Base-by-base conservation (phyloP, 257 asterid species). In the Ehretia macrophylla region DNA sequence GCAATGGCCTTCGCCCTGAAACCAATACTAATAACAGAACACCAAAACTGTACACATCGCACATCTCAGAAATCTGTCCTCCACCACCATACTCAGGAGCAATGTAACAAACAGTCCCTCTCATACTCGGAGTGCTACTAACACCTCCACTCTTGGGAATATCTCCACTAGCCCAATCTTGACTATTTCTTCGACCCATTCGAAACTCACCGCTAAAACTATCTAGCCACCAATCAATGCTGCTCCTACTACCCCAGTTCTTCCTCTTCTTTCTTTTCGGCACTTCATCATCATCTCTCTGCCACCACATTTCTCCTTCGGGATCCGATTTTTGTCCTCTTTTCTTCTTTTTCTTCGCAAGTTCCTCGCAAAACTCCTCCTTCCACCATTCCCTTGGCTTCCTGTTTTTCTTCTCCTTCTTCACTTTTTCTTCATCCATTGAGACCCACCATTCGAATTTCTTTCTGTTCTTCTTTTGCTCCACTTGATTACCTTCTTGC, bases 341-440 rank as follows among this genome's bases (percentile, higher is more conserved):
- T 62, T 76, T 86, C 72, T 86, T 86, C 79, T 81, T 90, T 68
- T 87, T 90, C 75, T 81, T 88, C 27, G 88, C 49, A 27, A 90
- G 54, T 51, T 91, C 98, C 11, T 87, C 96, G 21, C 96, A 91
- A 51, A 85, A 87, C 64, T 91, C 98, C 53, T 90, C 98, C 79
- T 85, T 87, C 98, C 98, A 90, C 96, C 96, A 90, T 72, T 90
- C 96, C 63, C 85, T 80, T 11, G 96, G 95, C 64, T 80, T 76
- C 69, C 82, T 57, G 47, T 52, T 70, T 69, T 75, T 90, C 62
- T 64, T 83, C 32, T 83, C 86, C 74, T 71, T 81, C 76, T 63
- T 78, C 58, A 52, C 17, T 60, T 67, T 63, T 53, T 76, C 79
- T 70, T 81, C 80, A 70, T 79, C 87, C 57, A 82, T 52, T 8